phyloP scores from a whole-genome alignment of 1,284 basidiomycete genomes.

The Megacollybia platyphylla region DNA sequence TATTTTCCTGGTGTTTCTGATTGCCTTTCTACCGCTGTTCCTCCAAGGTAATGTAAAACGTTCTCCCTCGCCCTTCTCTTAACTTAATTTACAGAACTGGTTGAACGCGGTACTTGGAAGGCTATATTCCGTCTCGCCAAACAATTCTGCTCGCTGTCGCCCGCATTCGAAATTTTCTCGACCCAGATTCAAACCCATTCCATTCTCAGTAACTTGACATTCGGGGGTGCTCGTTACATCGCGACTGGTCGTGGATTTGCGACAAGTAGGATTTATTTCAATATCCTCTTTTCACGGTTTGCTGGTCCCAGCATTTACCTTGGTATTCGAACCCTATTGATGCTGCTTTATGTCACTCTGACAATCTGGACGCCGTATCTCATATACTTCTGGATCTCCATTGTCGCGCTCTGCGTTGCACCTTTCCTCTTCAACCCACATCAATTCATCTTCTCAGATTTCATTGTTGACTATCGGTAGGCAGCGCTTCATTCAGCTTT shows the following conservation, averaged over 20 bases:
- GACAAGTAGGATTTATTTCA: constrained; percentile 86
- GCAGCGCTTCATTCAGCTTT: constrained; percentile 9
- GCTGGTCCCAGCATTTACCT: constrained; percentile 95
- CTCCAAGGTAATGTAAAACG: constrained; percentile 61
- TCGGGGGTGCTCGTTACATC: constrained; percentile 93
- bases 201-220: constrained; percentile 87
- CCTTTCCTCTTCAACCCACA: constrained; percentile 97
- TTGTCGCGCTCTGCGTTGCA: constrained; percentile 77
- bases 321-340: constrained; percentile 81
- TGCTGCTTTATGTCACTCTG: constrained; percentile 86
- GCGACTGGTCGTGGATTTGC: constrained; percentile 99
- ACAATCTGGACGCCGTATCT: constrained; percentile 82
- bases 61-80: constrained; percentile 5
- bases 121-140: constrained; percentile 83
- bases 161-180: constrained; percentile 90
- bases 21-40: constrained; percentile 87
- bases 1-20: constrained; percentile 95
- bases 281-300: constrained; percentile 89
- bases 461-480: constrained; percentile 89
- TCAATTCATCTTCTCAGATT: constrained; percentile 91
- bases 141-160: constrained; percentile 88
- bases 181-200: constrained; percentile 96
- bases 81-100: constrained; percentile 49
- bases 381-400: constrained; percentile 94
- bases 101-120: constrained; percentile 83